A percentile compares a stretch with the other conserved stretches of the same genome.
phyloP scores from a whole-genome alignment of 2,329 filamentous ascomycete genomes.

The Aspergillus terreus region DNA sequence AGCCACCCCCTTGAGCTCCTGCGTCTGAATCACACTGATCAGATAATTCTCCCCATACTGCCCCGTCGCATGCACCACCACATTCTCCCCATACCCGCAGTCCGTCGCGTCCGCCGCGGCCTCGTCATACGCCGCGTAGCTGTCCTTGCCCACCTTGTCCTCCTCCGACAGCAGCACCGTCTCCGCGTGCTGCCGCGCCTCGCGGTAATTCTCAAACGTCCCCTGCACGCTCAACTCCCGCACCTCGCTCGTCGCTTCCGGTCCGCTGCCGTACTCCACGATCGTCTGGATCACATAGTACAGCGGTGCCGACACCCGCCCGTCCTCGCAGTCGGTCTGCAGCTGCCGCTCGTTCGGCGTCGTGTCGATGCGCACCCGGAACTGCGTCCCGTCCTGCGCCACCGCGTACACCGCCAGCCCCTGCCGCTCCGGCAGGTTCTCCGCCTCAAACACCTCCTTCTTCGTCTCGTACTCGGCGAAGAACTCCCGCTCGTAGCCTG shows the following conservation, averaged over 20 bases:
- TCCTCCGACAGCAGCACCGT: constrained; percentile 16
- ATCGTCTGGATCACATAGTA: constrained; percentile 26
- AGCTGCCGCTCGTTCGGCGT: constrained; percentile 17
- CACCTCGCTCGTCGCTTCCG: constrained; percentile 5
- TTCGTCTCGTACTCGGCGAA: constrained; percentile 23
- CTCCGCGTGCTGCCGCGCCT: constrained; percentile 21
- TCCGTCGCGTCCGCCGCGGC: constrained; percentile 21
- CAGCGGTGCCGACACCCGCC: constrained; percentile 20
- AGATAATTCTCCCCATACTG: constrained; percentile 24
- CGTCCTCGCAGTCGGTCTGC: constrained; percentile 14
- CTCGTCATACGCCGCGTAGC: constrained; percentile 24
- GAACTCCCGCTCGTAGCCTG: constrained; percentile 27
- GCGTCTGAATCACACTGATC: constrained; percentile 24
- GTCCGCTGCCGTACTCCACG: constrained; percentile 18
- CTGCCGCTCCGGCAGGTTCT: neutral
- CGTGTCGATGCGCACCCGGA: constrained; percentile 23
- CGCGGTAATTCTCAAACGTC: constrained; percentile 19
- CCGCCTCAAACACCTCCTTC: constrained; percentile 9
- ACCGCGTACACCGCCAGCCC: constrained; percentile 23
- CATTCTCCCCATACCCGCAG: constrained; percentile 30
- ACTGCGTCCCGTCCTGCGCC: constrained; percentile 21
- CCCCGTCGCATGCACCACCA: constrained; percentile 26
- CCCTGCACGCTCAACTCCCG: constrained; percentile 22
- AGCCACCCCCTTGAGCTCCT: constrained; percentile 24
- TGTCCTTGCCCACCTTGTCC: constrained; percentile 20